Conservation (phyloP, 2,329 filamentous ascomycete genomes). For the Aspergillus sp. region DNA sequence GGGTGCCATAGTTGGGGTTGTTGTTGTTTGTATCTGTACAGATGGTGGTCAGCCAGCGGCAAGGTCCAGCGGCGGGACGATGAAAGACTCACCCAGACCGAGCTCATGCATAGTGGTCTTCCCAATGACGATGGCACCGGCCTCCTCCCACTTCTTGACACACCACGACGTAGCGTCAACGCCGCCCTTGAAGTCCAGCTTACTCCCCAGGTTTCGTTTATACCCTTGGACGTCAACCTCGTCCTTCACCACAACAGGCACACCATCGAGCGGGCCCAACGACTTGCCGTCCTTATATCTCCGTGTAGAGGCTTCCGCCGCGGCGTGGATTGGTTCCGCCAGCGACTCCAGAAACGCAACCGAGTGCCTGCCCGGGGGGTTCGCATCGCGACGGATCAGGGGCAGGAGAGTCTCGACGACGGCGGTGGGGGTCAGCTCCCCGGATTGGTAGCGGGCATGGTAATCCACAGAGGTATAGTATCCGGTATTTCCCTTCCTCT, state of each 20-base stretch:
- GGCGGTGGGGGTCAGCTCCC: conserved; percentile 59
- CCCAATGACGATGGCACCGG: conserved; percentile 64
- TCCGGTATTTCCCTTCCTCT: conserved; percentile 27
- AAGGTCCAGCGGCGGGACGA: not conserved
- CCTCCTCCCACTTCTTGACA: conserved; percentile 59
- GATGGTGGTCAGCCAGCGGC: conserved; percentile 1
- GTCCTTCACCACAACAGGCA: conserved; percentile 77
- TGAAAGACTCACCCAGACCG: conserved; percentile 48
- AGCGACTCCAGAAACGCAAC: conserved; percentile 64
- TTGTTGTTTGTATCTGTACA: conserved; percentile 67
- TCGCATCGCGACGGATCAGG: conserved; percentile 53
- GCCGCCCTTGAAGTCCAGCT: conserved; percentile 46
- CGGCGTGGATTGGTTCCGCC: conserved; percentile 52
- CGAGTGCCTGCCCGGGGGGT: conserved; percentile 52
- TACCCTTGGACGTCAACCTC: conserved; percentile 66
- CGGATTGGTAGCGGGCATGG: conserved; percentile 61
- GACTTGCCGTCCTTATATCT: conserved; percentile 59
- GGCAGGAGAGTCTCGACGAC: conserved; percentile 64
- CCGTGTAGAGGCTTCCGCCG: conserved; percentile 63
- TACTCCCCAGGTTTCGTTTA: conserved; percentile 55
- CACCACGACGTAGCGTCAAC: conserved; percentile 57
- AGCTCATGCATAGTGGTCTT: conserved; percentile 75
- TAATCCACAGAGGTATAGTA: conserved; percentile 70
- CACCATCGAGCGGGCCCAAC: conserved; percentile 64
- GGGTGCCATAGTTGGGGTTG: conserved; percentile 65